Percentiles rank a stretch among this genome's conserved stretches.
These are phyloP conservation scores for Balakata baccata DNA, from an alignment of 345 rosid genomes.

Conservation along the genomic window DNA sequence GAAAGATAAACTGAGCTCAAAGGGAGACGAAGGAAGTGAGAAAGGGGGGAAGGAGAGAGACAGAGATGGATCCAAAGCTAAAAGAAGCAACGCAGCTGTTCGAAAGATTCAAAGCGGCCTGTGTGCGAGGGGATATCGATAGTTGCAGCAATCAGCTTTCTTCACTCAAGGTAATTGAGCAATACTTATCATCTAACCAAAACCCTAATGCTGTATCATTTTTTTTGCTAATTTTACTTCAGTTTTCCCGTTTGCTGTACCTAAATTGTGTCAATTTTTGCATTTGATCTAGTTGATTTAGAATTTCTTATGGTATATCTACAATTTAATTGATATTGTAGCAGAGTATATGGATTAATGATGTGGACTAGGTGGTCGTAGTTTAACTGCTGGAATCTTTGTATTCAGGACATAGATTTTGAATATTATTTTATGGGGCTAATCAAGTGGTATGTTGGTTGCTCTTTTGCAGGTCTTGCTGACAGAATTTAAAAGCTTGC, in stretches of 20 bases:
- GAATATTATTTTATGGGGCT: neutral
- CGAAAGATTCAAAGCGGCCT: slow-evolving; percentile 83
- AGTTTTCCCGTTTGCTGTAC: neutral
- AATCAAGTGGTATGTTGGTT: neutral
- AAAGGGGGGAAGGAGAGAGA: neutral
- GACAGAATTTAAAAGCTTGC: slow-evolving; percentile 72
- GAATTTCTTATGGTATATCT: neutral
- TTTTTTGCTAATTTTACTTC: neutral
- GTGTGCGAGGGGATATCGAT: slow-evolving; percentile 62
- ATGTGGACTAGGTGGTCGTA: no score
- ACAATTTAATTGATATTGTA: neutral
- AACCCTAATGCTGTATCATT: slow-evolving; percentile 33
- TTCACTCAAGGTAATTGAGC: slow-evolving; percentile 68
- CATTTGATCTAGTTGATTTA: neutral
- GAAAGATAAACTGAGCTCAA: slow-evolving; percentile 31
- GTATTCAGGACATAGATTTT: neutral
- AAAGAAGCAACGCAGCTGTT: slow-evolving; percentile 79
- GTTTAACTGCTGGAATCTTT: neutral
- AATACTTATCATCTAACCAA: neutral
- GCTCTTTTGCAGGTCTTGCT: slow-evolving; percentile 58
- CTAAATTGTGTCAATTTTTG: neutral
- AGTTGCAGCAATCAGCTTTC: slow-evolving; percentile 53
- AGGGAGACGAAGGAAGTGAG: neutral
- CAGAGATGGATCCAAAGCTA: slow-evolving; percentile 79
- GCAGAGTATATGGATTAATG: no score